phyloP scores from a whole-genome alignment of 345 rosid genomes.

The Salix udensis region DNA sequence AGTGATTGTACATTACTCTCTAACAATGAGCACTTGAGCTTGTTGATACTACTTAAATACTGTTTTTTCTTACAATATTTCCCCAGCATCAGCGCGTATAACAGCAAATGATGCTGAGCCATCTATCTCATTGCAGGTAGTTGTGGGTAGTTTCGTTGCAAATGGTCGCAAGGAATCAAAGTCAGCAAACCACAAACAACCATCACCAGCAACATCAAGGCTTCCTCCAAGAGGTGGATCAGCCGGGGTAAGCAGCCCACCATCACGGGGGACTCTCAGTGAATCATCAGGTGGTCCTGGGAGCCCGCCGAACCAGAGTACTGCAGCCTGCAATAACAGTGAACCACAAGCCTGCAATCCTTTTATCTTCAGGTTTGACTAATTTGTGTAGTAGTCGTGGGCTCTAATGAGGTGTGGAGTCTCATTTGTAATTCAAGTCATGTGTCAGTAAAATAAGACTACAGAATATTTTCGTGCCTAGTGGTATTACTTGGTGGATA shows the following conservation, averaged over 20 bases:
- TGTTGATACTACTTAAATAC: not conserved
- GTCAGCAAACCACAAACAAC: slow-evolving; percentile 33
- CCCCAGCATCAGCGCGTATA: not conserved
- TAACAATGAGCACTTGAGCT: not conserved
- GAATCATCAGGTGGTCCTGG: slow-evolving; percentile 60
- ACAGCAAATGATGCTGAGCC: not conserved
- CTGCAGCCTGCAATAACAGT: slow-evolving; percentile 47
- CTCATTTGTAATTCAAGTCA: slow-evolving; percentile 13
- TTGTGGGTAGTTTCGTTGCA: slow-evolving; percentile 62
- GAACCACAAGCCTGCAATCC: slow-evolving; percentile 33
- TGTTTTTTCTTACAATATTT: not conserved
- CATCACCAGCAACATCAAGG: slow-evolving; percentile 23
- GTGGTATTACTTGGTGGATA: slow-evolving; percentile 5
- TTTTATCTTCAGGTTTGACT: not conserved
- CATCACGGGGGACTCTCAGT: slow-evolving; percentile 50
- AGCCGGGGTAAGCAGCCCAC: slow-evolving; percentile 44
- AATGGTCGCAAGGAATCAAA: slow-evolving; percentile 48
- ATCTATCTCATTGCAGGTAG: slow-evolving; percentile 40
- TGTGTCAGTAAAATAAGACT: slow-evolving; percentile 17
- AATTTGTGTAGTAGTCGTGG: slow-evolving; percentile 22
- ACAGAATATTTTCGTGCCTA: slow-evolving; percentile 9
- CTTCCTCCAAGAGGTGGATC: slow-evolving; percentile 6
- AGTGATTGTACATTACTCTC: no score
- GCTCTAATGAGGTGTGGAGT: slow-evolving; percentile 14
- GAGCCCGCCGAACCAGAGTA: slow-evolving; percentile 56